These are phyloP conservation scores for Crepidotus variabilis DNA, from an alignment of 768 basidiomycete genomes.

Conservation along the genomic window DNA sequence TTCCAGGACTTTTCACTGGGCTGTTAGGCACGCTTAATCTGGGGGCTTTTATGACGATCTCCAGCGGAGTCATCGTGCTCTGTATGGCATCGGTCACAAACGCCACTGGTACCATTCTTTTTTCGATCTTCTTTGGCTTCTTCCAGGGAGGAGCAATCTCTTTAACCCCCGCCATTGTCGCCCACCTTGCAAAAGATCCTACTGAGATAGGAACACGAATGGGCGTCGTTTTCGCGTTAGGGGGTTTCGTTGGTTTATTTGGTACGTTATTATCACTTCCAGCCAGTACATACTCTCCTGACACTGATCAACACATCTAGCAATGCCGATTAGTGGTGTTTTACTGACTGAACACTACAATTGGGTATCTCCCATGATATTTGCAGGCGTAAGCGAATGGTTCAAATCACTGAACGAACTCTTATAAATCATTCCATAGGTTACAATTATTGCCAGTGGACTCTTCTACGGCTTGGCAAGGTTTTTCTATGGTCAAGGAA, in stretches of 20 bases:
- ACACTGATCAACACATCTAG: constrained; percentile 14
- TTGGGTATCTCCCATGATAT: constrained; percentile 41
- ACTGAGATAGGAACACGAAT: constrained; percentile 47
- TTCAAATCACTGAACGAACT: neutral
- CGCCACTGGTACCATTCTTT: constrained; percentile 28
- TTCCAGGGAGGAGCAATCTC: constrained; percentile 39
- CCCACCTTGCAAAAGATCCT: constrained; percentile 32
- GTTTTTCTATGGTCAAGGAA: neutral
- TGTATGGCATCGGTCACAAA: constrained; percentile 35
- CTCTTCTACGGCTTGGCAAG: neutral
- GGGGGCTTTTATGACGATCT: constrained; percentile 29
- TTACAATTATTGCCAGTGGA: neutral
- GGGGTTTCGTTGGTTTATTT: constrained; percentile 32
- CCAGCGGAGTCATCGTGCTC: constrained; percentile 32
- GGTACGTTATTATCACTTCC: constrained; percentile 22
- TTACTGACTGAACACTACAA: constrained; percentile 38
- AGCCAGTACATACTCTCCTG: neutral
- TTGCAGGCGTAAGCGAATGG: constrained; percentile 30
- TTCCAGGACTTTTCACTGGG: constrained; percentile 41
- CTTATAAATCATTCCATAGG: neutral
- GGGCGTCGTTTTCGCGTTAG: constrained; percentile 39
- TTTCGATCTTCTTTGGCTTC: constrained; percentile 40
- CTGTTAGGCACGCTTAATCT: constrained; percentile 41
- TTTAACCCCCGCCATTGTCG: constrained; percentile 26
- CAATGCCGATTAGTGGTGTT: constrained; percentile 48